Conservation (phyloP, 2,329 filamentous ascomycete genomes). For the Hypoxylon sp. region DNA sequence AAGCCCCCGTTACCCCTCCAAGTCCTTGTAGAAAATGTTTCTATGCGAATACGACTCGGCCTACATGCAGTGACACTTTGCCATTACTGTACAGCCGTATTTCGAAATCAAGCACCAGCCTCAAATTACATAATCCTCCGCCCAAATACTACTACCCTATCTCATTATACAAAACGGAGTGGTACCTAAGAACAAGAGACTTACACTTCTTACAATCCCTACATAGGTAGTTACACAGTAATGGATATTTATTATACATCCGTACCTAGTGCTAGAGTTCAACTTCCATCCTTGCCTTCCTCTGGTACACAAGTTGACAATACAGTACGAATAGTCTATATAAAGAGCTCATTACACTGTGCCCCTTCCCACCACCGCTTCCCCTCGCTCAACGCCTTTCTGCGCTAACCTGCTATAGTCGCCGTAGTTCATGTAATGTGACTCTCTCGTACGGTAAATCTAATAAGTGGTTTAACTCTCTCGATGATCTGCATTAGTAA, state of each 20-base stretch:
- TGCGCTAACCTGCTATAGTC: background rate
- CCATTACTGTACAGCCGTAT: background rate
- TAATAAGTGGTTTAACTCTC: background rate
- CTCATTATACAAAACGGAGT: background rate
- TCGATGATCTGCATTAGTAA: conserved; percentile 16
- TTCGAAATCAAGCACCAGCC: too few relatives aligned
- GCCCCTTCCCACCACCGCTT: background rate
- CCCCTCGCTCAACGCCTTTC: background rate
- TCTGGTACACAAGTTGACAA: too few relatives aligned
- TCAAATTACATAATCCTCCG: background rate
- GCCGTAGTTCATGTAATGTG: background rate
- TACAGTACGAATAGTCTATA: conserved; percentile 1
- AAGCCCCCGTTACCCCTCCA: background rate
- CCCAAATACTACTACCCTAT: too few relatives aligned
- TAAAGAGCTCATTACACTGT: conserved; percentile 1
- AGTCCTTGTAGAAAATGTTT: background rate
- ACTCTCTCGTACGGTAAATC: background rate
- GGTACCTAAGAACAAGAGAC: background rate
- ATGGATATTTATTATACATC: background rate
- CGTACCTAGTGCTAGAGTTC: background rate
- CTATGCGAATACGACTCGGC: background rate
- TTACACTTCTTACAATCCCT: background rate
- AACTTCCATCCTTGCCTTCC: too few relatives aligned
- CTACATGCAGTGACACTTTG: conserved; percentile 2
- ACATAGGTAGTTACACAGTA: conserved; percentile 1